Evolutionary conservation across 2,329 filamentous ascomycete species (phyloP).

Genomic region (Pestalotiopsis sp.): DNA sequence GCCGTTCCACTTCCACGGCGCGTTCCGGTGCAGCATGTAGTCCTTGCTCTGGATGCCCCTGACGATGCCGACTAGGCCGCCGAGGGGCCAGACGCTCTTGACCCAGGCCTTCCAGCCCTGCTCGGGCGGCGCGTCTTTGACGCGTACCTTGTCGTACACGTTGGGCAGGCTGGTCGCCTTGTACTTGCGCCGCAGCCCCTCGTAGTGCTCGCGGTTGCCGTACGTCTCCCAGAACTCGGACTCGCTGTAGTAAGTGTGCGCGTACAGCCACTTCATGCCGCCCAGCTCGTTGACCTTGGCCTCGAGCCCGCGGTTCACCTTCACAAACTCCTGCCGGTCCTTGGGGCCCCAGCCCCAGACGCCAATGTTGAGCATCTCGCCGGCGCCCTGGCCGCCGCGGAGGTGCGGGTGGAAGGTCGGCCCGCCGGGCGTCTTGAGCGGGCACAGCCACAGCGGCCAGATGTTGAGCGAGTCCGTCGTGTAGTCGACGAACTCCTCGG

Average conservation of each 20-base stretch:
- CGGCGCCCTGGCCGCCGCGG: constrained; percentile 26
- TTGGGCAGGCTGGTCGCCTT: constrained; percentile 62
- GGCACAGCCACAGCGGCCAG: constrained; percentile 65
- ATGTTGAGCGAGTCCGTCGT: constrained; percentile 52
- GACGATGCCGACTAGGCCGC: constrained; percentile 61
- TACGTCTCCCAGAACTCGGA: constrained; percentile 71
- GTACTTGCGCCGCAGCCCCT: constrained; percentile 64
- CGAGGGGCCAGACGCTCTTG: constrained; percentile 56
- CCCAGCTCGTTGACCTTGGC: constrained; percentile 67
- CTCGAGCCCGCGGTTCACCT: constrained; percentile 73
- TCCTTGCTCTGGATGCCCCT: constrained; percentile 61
- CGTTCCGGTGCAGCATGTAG: constrained; percentile 54
- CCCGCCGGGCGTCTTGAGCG: constrained; percentile 48
- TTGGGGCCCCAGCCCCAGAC: constrained; percentile 79
- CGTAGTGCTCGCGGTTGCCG: constrained; percentile 60
- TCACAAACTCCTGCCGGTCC: constrained; percentile 60
- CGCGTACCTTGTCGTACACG: constrained; percentile 72
- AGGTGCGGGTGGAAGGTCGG: constrained; percentile 61
- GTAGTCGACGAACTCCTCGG: constrained; percentile 58
- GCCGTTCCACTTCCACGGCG: constrained; percentile 55
- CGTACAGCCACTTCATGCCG: constrained; percentile 87
- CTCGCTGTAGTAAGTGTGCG: constrained; percentile 81
- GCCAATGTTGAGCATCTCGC: constrained; percentile 62
- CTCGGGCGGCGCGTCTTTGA: constrained; percentile 48
- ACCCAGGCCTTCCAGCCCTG: constrained; percentile 44